Evolutionary conservation across 2,329 filamentous ascomycete genomes (phyloP), one percentile per base, ranked within the genome.

Genomic region (Stagonosporopsis chrysanthemi): DNA sequence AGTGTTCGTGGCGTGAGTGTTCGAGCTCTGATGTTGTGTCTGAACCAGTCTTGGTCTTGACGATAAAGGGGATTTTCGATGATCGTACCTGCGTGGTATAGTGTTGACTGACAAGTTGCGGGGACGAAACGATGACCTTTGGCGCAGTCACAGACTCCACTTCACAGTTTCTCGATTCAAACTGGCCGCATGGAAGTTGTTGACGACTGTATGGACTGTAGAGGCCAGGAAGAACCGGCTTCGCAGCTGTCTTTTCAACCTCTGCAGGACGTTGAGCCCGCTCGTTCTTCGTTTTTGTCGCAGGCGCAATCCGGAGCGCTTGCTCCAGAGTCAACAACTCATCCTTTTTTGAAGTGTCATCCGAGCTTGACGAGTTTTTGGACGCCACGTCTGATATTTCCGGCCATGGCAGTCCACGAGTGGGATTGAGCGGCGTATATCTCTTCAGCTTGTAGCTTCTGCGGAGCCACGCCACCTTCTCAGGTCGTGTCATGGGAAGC

Each of bases 381-480:
- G 24, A 38, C 6, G n/a, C 12, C 9, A 3, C 14, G 5, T 11
- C 23, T 28, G 35, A 15, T 3, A 9, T 11, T n/a, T 26, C 29
- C 3, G 35, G 8, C 33, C 15, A 48, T 8, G 23, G 45, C 2
- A 11, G 15, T 17, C 36, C 50, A n/a, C 29, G 15, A 6, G 5
- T 42, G 4, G 43, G 23, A 26, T 54, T 42, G n/a, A 43, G 38
- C 4, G 51, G 51, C 5, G 43, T 31, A 23, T 36, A 23, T 23
- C 38, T 47, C 9, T 14, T 48, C 15, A 47, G 9, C 17, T 54
- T 54, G 29, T 48, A 54, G 17, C 43, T 38, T 29, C 51, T 54
- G 7, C 22, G 9, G 17, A 33, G 28, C 51, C 38, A 54, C 5
- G 22, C 23, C 2, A 35, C 5, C 22, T 24, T 23, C 9, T 42